Evolutionary conservation across 768 basidiomycete genomes (phyloP).

Genomic region (Suillus sp.): DNA sequence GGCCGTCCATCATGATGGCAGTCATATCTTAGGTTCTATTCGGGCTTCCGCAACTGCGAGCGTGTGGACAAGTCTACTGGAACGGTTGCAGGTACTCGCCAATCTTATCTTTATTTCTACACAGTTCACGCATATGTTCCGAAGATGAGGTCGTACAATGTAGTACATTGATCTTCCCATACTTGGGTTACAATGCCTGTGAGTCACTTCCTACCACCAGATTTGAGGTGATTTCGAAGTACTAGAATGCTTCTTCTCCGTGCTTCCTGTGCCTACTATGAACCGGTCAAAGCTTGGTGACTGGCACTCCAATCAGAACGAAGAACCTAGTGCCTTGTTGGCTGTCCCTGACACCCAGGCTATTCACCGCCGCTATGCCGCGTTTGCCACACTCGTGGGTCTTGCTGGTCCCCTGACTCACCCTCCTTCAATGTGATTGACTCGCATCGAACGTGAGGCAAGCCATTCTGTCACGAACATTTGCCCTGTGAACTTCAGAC

Average conservation of each 20-base stretch:
- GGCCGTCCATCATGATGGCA: not conserved
- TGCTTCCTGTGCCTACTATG: constrained; percentile 17
- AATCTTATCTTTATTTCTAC: constrained; percentile 1
- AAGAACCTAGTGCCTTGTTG: constrained; percentile 3
- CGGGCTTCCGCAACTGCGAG: not conserved
- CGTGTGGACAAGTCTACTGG: not conserved
- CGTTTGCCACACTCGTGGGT: constrained; percentile 26
- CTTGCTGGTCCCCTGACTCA: constrained; percentile 4
- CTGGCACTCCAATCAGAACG: constrained; percentile 12
- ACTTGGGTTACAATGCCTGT: constrained; percentile 34
- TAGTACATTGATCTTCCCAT: constrained; percentile 33
- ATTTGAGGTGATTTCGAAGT: constrained; percentile 16
- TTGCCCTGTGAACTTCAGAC: constrained; percentile 27
- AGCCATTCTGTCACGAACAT: constrained; percentile 21
- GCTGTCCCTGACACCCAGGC: constrained; percentile 5
- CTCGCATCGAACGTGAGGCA: constrained; percentile 20
- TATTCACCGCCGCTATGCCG: constrained; percentile 1
- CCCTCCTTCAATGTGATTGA: not conserved
- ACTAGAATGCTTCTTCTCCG: constrained; percentile 19
- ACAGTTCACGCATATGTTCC: constrained; percentile 3
- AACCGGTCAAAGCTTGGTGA: constrained; percentile 19
- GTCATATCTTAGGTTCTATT: constrained; percentile 3
- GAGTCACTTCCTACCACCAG: constrained; percentile 19
- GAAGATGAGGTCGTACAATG: constrained; percentile 11
- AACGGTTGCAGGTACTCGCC: not conserved